Evolutionary conservation across 2,329 filamentous ascomycete species (phyloP).

Genomic region (Nigrospora sphaerica): DNA sequence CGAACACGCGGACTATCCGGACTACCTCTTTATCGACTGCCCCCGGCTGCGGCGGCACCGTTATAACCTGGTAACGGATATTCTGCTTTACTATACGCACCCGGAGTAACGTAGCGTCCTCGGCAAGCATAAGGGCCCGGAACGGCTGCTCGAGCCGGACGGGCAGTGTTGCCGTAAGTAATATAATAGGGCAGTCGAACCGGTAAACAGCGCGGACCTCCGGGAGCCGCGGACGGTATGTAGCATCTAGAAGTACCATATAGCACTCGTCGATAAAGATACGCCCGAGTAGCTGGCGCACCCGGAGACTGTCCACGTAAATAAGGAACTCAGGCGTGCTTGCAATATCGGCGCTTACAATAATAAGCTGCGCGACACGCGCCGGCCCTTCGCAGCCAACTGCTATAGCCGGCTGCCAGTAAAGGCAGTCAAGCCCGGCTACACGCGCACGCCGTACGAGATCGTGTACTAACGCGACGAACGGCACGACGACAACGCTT

Average conservation of each 20-base stretch:
- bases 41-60: neutral
- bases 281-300: neutral
- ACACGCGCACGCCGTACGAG: neutral
- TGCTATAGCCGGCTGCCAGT: neutral
- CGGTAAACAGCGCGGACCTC: neutral
- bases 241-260: neutral
- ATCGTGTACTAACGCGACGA: neutral
- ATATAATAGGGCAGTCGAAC: neutral
- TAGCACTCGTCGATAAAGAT: conserved; percentile 3
- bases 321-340: neutral
- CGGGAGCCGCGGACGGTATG: neutral
- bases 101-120: neutral
- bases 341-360: neutral
- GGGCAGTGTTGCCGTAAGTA: no score
- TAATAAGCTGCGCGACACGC: neutral
- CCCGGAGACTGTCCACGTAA: neutral
- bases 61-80: neutral
- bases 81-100: neutral
- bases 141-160: neutral
- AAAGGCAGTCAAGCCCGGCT: neutral
- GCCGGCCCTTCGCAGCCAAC: neutral
- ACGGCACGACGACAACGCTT: neutral
- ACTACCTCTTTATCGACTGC: neutral
- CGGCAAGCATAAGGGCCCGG: neutral
- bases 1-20: neutral